These are phyloP conservation scores for Boletus semigastroideus DNA, from an alignment of 1,284 basidiomycete species.

Conservation along the genomic window DNA sequence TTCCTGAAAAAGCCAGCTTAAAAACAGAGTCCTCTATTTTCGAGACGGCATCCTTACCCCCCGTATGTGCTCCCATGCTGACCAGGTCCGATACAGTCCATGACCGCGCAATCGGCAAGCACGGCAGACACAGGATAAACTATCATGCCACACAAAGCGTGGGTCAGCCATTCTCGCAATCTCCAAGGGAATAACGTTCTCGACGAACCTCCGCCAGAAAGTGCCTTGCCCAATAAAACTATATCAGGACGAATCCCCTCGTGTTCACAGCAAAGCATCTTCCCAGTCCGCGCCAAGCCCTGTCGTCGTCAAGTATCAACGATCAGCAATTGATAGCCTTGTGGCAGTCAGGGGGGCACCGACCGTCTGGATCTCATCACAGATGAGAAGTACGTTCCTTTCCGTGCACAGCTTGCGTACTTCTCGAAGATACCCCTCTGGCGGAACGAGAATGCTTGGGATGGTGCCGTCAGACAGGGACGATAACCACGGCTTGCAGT, in stretches of 20 bases:
- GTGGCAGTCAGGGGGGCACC: conserved; percentile 13
- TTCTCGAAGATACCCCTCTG: conserved; percentile 81
- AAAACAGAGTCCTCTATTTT: neutral
- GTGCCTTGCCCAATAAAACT: conserved; percentile 92
- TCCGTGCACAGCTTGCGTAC: conserved; percentile 87
- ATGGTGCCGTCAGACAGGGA: conserved; percentile 4
- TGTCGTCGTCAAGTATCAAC: conserved; percentile 28
- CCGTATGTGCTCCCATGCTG: conserved; percentile 98
- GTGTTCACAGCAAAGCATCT: conserved; percentile 88
- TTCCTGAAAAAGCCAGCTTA: conserved; percentile 54
- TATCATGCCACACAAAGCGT: conserved; percentile 28
- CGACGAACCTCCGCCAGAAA: conserved; percentile 83
- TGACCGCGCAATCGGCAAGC: conserved; percentile 84
- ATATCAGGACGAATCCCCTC: conserved; percentile 91
- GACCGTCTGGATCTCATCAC: conserved; percentile 97
- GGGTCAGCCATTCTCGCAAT: conserved; percentile 11
- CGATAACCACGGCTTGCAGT: neutral
- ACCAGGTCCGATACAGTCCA: conserved; percentile 95
- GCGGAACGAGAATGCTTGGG: conserved; percentile 84
- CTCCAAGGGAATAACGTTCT: conserved; percentile 1
- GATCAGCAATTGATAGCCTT: conserved; percentile 1
- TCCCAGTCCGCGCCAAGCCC: conserved; percentile 84
- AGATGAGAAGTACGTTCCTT: conserved; percentile 93
- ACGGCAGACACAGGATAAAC: conserved; percentile 98
- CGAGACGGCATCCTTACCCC: conserved; percentile 51